Percentiles rank a stretch among this genome's conserved stretches.
Evolutionary conservation across 306 rosid species (phyloP).

Genomic region (Castanea crenata): DNA sequence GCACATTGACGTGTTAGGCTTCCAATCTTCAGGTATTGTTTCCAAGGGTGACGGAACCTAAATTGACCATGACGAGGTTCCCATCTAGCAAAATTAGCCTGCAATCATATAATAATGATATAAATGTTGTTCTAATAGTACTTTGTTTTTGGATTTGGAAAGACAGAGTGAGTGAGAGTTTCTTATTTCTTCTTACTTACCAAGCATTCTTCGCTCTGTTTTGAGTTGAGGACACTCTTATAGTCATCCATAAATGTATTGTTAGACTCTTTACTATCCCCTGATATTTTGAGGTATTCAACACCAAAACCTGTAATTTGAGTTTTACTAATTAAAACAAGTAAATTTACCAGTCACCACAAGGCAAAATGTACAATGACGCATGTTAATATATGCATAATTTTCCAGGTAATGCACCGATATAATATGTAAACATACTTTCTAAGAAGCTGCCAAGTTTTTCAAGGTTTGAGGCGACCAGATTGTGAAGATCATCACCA

Average conservation of each 20-base stretch:
- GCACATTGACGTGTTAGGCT: constrained; percentile 46
- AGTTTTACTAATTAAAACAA: not conserved
- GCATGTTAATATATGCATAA: too few species aligned
- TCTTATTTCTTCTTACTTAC: constrained; percentile 24
- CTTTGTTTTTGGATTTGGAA: too few species aligned
- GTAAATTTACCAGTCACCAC: not conserved
- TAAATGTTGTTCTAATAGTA: too few species aligned
- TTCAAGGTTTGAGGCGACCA: constrained; percentile 19
- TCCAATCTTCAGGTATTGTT: constrained; percentile 49
- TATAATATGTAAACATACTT: not conserved
- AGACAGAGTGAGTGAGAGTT: too few species aligned
- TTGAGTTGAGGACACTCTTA: constrained; percentile 47
- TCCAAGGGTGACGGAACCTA: constrained; percentile 50
- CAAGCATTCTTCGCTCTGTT: constrained; percentile 44
- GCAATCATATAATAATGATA: too few species aligned
- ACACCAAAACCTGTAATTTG: constrained; percentile 37
- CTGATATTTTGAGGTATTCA: constrained; percentile 33
- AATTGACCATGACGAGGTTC: constrained; percentile 54
- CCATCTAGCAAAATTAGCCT: constrained; percentile 62
- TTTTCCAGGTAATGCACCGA: too few species aligned
- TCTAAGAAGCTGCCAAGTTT: constrained; percentile 23
- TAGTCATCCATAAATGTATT: constrained; percentile 37
- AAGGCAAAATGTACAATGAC: not conserved
- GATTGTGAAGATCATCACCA: constrained; percentile 23
- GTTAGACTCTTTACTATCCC: constrained; percentile 27